Percentiles rank a stretch among this genome's conserved stretches.
Evolutionary conservation across 768 basidiomycete species (phyloP).

Genomic region (Termitomyces sp.): DNA sequence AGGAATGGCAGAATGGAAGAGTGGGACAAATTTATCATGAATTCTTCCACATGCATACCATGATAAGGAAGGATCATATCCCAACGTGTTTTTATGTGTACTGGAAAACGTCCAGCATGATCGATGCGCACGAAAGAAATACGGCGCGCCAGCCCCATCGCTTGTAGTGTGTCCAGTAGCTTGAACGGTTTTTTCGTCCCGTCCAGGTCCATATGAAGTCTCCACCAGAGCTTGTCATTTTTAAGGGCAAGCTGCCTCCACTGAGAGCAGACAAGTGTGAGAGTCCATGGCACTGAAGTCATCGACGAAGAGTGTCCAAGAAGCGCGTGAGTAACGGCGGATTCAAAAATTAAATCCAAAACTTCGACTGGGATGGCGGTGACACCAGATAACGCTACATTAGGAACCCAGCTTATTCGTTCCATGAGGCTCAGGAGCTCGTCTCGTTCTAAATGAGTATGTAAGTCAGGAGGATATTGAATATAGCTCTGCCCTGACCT

Average conservation of each 20-base stretch:
- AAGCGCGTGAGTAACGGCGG: neutral
- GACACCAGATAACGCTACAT: neutral
- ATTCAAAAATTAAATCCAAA: neutral
- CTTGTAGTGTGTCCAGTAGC: neutral
- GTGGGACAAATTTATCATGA: neutral
- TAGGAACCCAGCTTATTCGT: neutral
- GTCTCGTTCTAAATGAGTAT: neutral
- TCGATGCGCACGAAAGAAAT: neutral
- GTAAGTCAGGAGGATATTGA: neutral
- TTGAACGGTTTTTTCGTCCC: neutral
- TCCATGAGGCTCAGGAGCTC: neutral
- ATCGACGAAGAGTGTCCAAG: neutral
- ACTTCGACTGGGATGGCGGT: neutral
- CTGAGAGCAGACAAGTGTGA: neutral
- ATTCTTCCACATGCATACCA: neutral
- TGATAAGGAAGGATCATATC: neutral
- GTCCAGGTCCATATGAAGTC: neutral
- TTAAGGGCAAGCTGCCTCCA: neutral
- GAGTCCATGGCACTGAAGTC: neutral
- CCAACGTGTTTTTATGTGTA: neutral
- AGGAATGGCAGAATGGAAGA: neutral
- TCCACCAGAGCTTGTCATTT: neutral
- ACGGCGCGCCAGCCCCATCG: neutral
- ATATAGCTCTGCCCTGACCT: neutral
- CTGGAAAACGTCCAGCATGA: neutral